Percentiles rank a stretch among this genome's conserved stretches.
Conservation (phyloP, 1,284 basidiomycete species). For the Ceratobasidium papillatum region DNA sequence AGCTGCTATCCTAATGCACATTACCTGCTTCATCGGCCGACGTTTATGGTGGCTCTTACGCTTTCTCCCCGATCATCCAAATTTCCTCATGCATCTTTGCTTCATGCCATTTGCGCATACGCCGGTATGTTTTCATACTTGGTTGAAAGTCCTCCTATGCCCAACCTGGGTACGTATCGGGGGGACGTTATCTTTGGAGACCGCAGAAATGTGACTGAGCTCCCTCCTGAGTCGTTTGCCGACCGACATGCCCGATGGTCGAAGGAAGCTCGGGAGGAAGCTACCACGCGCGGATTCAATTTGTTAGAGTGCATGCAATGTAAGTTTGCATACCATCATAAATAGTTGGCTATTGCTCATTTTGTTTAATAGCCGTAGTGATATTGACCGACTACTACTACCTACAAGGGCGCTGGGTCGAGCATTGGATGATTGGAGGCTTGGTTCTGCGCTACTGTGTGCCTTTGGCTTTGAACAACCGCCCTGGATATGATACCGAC, state of each 20-base stretch:
- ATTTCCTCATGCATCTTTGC: constrained; percentile 38
- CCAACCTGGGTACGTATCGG: background rate
- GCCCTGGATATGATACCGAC: constrained; percentile 8
- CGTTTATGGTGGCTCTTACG: constrained; percentile 40
- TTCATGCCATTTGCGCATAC: constrained; percentile 35
- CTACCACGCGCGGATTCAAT: constrained; percentile 4
- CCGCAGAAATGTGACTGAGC: background rate
- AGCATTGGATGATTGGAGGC: constrained; percentile 9
- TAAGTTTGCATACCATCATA: background rate
- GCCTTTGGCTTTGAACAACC: constrained; percentile 9
- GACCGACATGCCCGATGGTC: constrained; percentile 20
- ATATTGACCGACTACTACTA: constrained; percentile 14
- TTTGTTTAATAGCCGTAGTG: constrained; percentile 6
- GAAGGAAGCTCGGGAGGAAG: constrained; percentile 21
- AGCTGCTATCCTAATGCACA: constrained; percentile 40
- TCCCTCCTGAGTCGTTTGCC: background rate
- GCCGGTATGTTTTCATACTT: constrained; percentile 28
- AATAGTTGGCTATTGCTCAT: background rate
- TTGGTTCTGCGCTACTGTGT: constrained; percentile 7
- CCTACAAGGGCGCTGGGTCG: constrained; percentile 29
- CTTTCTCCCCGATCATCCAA: constrained; percentile 21
- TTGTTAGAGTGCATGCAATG: constrained; percentile 21
- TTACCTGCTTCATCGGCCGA: constrained; percentile 42
- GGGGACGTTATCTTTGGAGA: constrained; percentile 29
- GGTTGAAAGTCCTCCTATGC: constrained; percentile 12